A percentile compares a stretch with the other conserved stretches of the same genome.
phyloP scores from a whole-genome alignment of 441 rosid species.

The Bocquillonia castaneifolia region DNA sequence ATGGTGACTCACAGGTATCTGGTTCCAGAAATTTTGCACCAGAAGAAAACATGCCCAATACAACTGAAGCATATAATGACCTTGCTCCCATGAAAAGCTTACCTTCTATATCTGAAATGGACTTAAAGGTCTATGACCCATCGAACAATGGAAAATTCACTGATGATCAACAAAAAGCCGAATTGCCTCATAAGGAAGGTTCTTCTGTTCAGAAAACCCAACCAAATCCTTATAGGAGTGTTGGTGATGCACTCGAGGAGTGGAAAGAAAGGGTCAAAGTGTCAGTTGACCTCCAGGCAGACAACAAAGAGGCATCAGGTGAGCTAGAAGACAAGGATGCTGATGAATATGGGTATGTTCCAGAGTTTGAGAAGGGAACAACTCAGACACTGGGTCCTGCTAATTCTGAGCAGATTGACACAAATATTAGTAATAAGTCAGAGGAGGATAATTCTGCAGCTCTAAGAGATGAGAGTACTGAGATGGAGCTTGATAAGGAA shows the following conservation, averaged over 20 bases:
- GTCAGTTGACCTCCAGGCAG: conserved; percentile 57
- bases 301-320: conserved; percentile 41
- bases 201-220: conserved; percentile 42
- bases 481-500: conserved; percentile 61
- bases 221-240: conserved; percentile 74
- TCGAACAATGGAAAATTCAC: conserved; percentile 52
- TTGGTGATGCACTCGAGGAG: conserved; percentile 77
- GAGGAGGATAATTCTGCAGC: conserved; percentile 47
- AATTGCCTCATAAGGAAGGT: conserved; percentile 44
- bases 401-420: conserved; percentile 71
- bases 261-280: conserved; percentile 94
- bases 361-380: conserved; percentile 72
- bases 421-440: conserved; percentile 40
- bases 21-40: conserved; percentile 46
- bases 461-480: conserved; percentile 40
- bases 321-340: conserved; percentile 73
- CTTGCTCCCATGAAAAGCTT: conserved; percentile 45
- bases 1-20: conserved; percentile 41
- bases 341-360: conserved; percentile 67
- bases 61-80: conserved; percentile 40
- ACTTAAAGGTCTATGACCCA: conserved; percentile 45
- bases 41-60: conserved; percentile 48
- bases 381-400: conserved; percentile 93
- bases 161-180: conserved; percentile 40
- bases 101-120: conserved; percentile 54